Base-by-base conservation (phyloP, 768 basidiomycete species). In the Lactarius vividus region DNA sequence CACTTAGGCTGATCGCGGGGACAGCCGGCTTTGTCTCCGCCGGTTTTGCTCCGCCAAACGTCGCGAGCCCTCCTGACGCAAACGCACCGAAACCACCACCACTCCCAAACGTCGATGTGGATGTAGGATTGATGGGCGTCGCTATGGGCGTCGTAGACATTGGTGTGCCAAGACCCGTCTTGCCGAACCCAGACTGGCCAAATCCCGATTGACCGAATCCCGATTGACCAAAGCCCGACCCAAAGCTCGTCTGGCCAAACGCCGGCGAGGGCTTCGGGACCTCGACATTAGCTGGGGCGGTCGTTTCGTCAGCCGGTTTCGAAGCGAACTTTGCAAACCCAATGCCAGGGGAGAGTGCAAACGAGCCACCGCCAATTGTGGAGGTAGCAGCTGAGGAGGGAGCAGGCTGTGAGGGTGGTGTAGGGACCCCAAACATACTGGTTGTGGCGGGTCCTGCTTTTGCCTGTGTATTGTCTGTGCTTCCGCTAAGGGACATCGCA, bases 121-220 rank as follows among this genome's bases (percentile, higher is more conserved):
- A 59, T 18, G 67, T 56, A 8, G 64, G 44, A 9, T 53, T 59
- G 55, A 69, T 44, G 4, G 69, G 63, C 15, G 69, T 61, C 31
- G 57, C 66, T 9, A 62, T 57, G n/a, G 69, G 67, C 16, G 69
- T 70, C 26, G 69, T 66, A 13, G 69, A 69, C 68, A 69, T 69
- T 8, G 69, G 69, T 9, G 69, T 59, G 29, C 72, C 74, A 42
- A 72, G 68, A 2, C 69, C 67, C 26, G 71, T 56, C 62, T 70
- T 70, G 23, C 73, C 70, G 69, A 75, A 73, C 4, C 69, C 60
- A 31, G 75, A 61, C 61, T 72, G 71, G 8, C 73, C 70, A 54
- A 74, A 72, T 11, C 71, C 61, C 8, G 73, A 55, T 57, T 79
- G 77, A 23, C 75, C 76, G 62, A 80, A 80, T 0, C 70, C 71